These are phyloP conservation scores for Mycena polygramma DNA, from an alignment of 768 basidiomycete species.

Conservation along the genomic window DNA sequence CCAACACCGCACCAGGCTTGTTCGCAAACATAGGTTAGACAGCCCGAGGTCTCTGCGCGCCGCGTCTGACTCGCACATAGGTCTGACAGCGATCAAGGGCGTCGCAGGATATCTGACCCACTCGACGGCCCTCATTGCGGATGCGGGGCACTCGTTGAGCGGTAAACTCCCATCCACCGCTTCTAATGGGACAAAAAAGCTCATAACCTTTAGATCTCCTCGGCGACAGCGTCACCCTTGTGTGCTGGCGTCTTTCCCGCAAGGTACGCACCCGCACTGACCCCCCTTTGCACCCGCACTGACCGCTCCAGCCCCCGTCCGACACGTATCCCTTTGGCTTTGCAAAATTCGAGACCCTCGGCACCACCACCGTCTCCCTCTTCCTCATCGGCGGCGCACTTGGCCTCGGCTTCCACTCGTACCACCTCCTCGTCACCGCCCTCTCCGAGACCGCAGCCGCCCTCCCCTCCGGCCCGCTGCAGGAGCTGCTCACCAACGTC, in stretches of 20 bases:
- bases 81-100: conserved; percentile 87
- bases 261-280: conserved; percentile 1
- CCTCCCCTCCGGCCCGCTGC: conserved; percentile 73
- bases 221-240: conserved; percentile 57
- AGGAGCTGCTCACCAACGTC: conserved; percentile 71
- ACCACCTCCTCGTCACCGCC: conserved; percentile 56
- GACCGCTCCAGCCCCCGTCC: conserved; percentile 79
- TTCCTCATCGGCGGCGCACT: conserved; percentile 88
- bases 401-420: conserved; percentile 88
- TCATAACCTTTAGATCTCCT: conserved; percentile 14
- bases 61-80: conserved; percentile 73
- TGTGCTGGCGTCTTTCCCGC: conserved; percentile 89
- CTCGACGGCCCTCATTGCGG: conserved; percentile 91
- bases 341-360: conserved; percentile 95
- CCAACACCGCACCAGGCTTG: conserved; percentile 55
- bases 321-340: conserved; percentile 88
- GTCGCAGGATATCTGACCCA: conserved; percentile 91
- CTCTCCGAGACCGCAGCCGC: conserved; percentile 78
- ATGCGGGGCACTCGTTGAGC: conserved; percentile 92
- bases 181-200: not conserved
- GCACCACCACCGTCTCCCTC: conserved; percentile 90
- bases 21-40: conserved; percentile 77
- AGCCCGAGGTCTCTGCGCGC: not conserved
- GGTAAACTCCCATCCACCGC: conserved; percentile 64
- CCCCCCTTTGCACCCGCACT: conserved; percentile 50